Base-by-base conservation (phyloP, 371 early-diverging fungal species). In the Basidiobolus heterosporus region DNA sequence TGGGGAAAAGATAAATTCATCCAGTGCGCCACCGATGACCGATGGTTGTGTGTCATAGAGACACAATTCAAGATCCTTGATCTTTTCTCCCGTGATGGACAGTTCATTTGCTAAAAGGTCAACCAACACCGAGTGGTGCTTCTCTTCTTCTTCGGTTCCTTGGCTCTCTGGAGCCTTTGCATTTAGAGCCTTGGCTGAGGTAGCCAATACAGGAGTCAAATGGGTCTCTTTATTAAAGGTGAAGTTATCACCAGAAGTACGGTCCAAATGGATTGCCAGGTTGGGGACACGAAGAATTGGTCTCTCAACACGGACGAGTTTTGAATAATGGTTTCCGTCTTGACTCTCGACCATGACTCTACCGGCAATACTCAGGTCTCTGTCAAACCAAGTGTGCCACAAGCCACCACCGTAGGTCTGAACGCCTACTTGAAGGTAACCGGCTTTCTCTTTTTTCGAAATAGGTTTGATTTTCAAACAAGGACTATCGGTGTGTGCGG, bases 311-410 rank as follows among this genome's bases (percentile, higher is more conserved):
- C 70, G 58, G 44, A 90, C 85, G 41, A 95, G 69, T 1, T 72
- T 74, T 57, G 75, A 75, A 39, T 71, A 69, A 47, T 70, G 75
- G 8, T 66, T 71, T 38, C 82, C 85, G 40, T 81, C 81, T 9
- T 56, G 59, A 18, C 71, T 64, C 47, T 80, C 70, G 44, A 93
- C 79, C 58, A 98, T 62, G 13, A 91, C 90, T 40, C 93, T 82
- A n/a, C 98, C 98, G 44, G 94, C 94, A 39, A 98, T 64, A 60
- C 86, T 75, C 45, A 98, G 69, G 63, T 96, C 95, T 47, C 96
- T 80, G 65, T 98, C 98, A 63, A 96, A 98, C 95, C 96, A 98
- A 18, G 96, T 91, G 60, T 94, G 86, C 87, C 91, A 93, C 16
- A 91, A 66, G 38, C 91, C 95, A 38, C 95, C 96, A 50, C 96